phyloP scores from a whole-genome alignment of 345 rosid genomes.

The Limnanthes douglasii region DNA sequence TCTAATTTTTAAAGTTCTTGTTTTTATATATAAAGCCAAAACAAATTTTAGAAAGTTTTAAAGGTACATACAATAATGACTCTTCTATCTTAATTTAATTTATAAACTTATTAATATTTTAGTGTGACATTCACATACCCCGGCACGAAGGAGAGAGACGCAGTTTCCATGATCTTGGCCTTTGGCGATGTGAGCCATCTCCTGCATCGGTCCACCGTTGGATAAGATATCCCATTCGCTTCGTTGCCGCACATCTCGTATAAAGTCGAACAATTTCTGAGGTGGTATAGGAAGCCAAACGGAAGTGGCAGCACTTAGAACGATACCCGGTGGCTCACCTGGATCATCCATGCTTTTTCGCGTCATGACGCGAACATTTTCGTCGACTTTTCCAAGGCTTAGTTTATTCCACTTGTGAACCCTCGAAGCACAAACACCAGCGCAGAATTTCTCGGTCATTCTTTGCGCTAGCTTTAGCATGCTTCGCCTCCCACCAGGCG shows the following conservation, averaged over 20 bases:
- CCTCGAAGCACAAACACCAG: slow-evolving; percentile 83
- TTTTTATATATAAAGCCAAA: too few species aligned
- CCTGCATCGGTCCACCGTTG: slow-evolving; percentile 94
- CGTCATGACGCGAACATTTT: slow-evolving; percentile 84
- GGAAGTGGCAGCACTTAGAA: slow-evolving; percentile 82
- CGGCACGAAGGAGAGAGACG: slow-evolving; percentile 86
- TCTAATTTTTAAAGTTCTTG: too few species aligned
- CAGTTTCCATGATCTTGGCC: slow-evolving; percentile 94
- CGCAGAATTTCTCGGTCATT: slow-evolving; percentile 92
- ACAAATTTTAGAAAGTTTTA: too few species aligned
- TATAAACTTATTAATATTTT: too few species aligned
- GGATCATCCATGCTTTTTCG: slow-evolving; percentile 76
- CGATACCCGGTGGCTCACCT: slow-evolving; percentile 90
- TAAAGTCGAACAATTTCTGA: slow-evolving; percentile 60
- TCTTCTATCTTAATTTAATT: too few species aligned
- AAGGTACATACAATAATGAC: too few species aligned
- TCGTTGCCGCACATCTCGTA: slow-evolving; percentile 68
- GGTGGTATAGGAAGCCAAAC: slow-evolving; percentile 88
- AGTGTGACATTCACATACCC: too few species aligned
- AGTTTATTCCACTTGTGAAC: slow-evolving; percentile 85
- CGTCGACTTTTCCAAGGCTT: slow-evolving; percentile 49
- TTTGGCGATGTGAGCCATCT: slow-evolving; percentile 91
- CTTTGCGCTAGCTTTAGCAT: slow-evolving; percentile 88
- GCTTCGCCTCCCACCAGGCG: slow-evolving; percentile 62
- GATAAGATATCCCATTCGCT: slow-evolving; percentile 98